Evolutionary conservation across 306 rosid genomes (phyloP).

Genomic region (Casuarina equisetifolia): DNA sequence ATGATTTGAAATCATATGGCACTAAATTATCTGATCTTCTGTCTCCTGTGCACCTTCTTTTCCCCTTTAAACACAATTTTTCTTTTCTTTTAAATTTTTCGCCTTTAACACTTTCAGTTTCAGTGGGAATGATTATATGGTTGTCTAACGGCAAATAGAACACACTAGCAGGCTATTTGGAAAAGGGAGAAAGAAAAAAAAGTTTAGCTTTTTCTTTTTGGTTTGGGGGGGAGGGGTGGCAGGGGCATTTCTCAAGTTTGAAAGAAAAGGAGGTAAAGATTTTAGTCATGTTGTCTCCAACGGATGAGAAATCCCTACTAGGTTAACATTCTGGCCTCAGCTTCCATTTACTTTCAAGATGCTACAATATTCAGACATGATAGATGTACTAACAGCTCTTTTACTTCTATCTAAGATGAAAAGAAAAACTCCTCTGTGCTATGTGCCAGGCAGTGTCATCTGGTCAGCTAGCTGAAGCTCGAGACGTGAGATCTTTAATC

Average conservation of each 20-base stretch:
- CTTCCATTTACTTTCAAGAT: not conserved
- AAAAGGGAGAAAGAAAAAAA: slow-evolving; percentile 7
- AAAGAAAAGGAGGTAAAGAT: not conserved
- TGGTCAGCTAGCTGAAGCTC: slow-evolving; percentile 44
- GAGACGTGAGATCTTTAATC: slow-evolving; percentile 63
- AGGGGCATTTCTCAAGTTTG: not conserved
- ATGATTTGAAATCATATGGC: not conserved
- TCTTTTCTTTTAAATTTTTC: not conserved
- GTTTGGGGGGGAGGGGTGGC: not conserved
- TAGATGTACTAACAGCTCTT: slow-evolving; percentile 1
- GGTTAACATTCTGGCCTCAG: not conserved
- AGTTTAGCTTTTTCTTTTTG: slow-evolving; percentile 11
- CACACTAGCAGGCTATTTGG: not conserved
- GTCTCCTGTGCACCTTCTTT: not conserved
- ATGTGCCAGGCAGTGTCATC: slow-evolving; percentile 46
- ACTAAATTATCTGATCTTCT: not conserved
- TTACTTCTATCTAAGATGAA: slow-evolving; percentile 16
- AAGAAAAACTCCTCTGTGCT: slow-evolving; percentile 5
- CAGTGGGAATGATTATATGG: slow-evolving; percentile 2
- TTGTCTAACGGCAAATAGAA: not conserved
- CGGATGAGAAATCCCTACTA: not conserved
- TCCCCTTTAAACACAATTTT: not conserved
- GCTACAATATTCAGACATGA: not conserved
- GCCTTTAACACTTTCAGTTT: not conserved
- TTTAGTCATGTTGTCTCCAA: not conserved